These are phyloP conservation scores for Globisporangium orthogonon DNA, from an alignment of 352 stramenopile species.

Conservation along the genomic window DNA sequence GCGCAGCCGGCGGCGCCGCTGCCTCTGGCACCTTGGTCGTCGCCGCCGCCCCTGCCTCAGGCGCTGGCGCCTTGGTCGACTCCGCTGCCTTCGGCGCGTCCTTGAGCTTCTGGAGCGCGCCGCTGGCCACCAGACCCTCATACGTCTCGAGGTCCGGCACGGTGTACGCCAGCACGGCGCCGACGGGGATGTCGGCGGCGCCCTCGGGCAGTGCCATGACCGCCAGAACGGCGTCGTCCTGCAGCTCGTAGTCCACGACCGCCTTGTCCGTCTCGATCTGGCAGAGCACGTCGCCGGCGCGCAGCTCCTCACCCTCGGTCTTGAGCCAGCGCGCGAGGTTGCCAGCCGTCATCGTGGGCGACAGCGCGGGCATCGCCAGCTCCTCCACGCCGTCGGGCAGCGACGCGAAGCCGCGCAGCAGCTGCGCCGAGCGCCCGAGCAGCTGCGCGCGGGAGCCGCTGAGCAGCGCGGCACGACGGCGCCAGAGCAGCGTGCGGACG, in stretches of 20 bases:
- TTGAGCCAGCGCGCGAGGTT: constrained; percentile 93
- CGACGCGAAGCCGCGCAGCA: constrained; percentile 37
- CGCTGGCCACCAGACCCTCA: constrained; percentile 47
- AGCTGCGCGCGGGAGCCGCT: constrained; percentile 8
- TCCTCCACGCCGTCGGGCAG: constrained; percentile 68
- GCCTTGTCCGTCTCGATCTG: constrained; percentile 99
- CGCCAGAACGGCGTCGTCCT: constrained; percentile 95
- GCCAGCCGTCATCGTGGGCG: constrained; percentile 95
- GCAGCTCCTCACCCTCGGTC: constrained; percentile 87
- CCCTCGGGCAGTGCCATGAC: constrained; percentile 91
- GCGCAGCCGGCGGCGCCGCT: constrained; percentile 6
- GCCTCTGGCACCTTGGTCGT: constrained; percentile 4
- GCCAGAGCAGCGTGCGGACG: constrained; percentile 14
- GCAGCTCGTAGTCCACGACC: constrained; percentile 97
- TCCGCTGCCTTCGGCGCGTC: constrained; percentile 13
- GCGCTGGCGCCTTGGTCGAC: neutral
- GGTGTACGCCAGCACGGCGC: constrained; percentile 91
- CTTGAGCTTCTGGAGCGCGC: constrained; percentile 41
- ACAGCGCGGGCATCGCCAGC: constrained; percentile 93
- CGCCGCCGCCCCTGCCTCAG: constrained; percentile 8
- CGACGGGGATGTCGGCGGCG: constrained; percentile 87
- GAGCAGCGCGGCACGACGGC: constrained; percentile 8
- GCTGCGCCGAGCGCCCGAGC: constrained; percentile 12
- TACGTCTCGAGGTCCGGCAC: constrained; percentile 90
- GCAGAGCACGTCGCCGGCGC: constrained; percentile 91